Base-by-base conservation (phyloP, 208 protist species). In the Phytomonas sp. region DNA sequence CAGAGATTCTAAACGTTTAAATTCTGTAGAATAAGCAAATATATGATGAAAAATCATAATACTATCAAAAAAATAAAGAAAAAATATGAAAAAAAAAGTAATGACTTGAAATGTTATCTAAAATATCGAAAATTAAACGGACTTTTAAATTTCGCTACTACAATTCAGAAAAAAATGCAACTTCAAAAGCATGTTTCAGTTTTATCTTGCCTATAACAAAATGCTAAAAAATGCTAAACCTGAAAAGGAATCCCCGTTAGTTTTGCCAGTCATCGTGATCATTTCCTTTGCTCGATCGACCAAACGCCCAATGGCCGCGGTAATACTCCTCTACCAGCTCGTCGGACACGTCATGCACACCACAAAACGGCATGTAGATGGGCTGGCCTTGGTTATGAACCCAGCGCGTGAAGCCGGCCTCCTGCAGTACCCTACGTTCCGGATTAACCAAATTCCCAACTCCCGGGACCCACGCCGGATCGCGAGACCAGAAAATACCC, bases 261-360 rank as follows among this genome's bases (percentile, higher is more conserved):
- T 85, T 87, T 75, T 79, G 82, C 91, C 91, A 96, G 73, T 96
- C 91, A 63, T 96, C 88, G 75, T 93, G 88, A 64, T 96, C 91
- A 70, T 93, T 92, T 69, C 91, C 88, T 74, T 94, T 96, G 80
- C 80, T 93, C 29, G 80, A 73, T 33, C 84, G 83, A 10, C 87
- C 83, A 70, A 94, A 94, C 36, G 88, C 88, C 87, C 87, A 92
- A 74, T 92, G 84, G n/a, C 88, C 88, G 64, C 91, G 84, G 80
- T 94, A 94, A 77, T 85, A 96, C 78, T 96, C 91, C 72, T 96
- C 88, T 26, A 96, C 88, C 12, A 96, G 74, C 77, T 96, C 91
- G 74, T 96, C 88, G 33, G 86, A 78, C 73, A 88, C 87, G 70
- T 94, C 91, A 69, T 96, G 91, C 65, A 92, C 88, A 45, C 86